Evolutionary conservation across 306 rosid species (phyloP).

Genomic region (Trichosanthes truncata): DNA sequence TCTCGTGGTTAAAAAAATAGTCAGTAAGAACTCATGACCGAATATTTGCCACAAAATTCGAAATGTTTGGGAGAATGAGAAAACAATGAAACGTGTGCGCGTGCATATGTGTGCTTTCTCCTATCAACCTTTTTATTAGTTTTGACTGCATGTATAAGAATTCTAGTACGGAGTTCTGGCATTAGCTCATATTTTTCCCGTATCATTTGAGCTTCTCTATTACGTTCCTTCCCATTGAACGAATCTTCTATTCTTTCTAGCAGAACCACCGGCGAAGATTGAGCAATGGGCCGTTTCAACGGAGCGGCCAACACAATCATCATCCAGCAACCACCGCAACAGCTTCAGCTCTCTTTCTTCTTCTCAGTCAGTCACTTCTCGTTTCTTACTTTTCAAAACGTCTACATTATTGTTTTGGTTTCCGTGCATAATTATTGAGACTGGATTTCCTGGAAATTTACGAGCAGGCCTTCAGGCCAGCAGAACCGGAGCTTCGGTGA

Average conservation of each 20-base stretch:
- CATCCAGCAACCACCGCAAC: constrained; percentile 48
- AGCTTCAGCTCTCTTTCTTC: constrained; percentile 64
- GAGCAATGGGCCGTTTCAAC: constrained; percentile 55
- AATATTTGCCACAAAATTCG: not conserved
- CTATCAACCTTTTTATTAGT: not conserved
- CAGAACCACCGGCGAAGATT: constrained; percentile 35
- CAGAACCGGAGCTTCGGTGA: constrained; percentile 75
- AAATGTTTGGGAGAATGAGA: not conserved
- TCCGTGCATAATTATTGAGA: not conserved
- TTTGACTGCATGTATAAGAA: constrained; percentile 1
- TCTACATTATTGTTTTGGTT: not conserved
- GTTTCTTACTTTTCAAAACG: not conserved
- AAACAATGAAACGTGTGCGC: not conserved
- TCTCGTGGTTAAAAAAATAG: not conserved
- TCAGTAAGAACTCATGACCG: not conserved
- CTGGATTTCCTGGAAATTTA: constrained; percentile 9
- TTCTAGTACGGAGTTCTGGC: not conserved
- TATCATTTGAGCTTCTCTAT: not conserved
- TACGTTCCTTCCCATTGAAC: not conserved
- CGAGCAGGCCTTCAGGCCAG: constrained; percentile 51
- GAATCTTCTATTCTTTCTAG: not conserved
- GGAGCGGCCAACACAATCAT: constrained; percentile 67
- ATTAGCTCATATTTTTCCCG: not conserved
- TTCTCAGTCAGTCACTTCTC: constrained; percentile 44
- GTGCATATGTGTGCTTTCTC: not conserved